phyloP scores from a whole-genome alignment of 257 asterid genomes.

The Solanum megistacrolobum region DNA sequence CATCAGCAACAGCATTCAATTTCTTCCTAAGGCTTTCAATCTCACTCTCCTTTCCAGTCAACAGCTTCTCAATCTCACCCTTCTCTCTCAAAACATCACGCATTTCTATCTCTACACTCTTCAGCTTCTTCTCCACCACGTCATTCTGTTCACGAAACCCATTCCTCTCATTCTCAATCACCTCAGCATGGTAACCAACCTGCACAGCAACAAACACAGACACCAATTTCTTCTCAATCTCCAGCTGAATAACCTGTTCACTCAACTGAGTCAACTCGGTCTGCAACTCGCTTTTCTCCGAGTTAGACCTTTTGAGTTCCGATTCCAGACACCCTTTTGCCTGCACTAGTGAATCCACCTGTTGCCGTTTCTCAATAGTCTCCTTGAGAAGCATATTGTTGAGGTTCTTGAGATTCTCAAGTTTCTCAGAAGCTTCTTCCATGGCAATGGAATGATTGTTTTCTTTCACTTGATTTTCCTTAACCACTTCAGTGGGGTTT shows the following conservation, averaged over 20 bases:
- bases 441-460: constrained; percentile 4
- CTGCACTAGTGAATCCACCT: constrained; percentile 42
- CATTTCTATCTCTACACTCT: constrained; percentile 36
- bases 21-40: constrained; percentile 23
- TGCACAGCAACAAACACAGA: constrained; percentile 32
- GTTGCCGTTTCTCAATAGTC: constrained; percentile 56
- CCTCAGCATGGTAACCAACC: constrained; percentile 25
- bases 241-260: constrained; percentile 39
- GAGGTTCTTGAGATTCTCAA: constrained; percentile 51
- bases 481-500: constrained; percentile 7
- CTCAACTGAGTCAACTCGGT: constrained; percentile 32
- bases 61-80: constrained; percentile 21
- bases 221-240: constrained; percentile 49
- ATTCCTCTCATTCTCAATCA: constrained; percentile 16
- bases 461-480: constrained; percentile 6
- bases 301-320: constrained; percentile 37
- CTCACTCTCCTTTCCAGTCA: constrained; percentile 26
- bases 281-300: constrained; percentile 32
- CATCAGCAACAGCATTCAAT: constrained; percentile 20
- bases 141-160: constrained; percentile 4
- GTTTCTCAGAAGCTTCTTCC: constrained; percentile 37
- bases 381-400: constrained; percentile 57
- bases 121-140: constrained; percentile 6
- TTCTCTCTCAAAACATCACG: constrained; percentile 21
- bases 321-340: constrained; percentile 32